phyloP scores from a whole-genome alignment of 2,329 filamentous ascomycete genomes.

The Drechslerella dactyloides region DNA sequence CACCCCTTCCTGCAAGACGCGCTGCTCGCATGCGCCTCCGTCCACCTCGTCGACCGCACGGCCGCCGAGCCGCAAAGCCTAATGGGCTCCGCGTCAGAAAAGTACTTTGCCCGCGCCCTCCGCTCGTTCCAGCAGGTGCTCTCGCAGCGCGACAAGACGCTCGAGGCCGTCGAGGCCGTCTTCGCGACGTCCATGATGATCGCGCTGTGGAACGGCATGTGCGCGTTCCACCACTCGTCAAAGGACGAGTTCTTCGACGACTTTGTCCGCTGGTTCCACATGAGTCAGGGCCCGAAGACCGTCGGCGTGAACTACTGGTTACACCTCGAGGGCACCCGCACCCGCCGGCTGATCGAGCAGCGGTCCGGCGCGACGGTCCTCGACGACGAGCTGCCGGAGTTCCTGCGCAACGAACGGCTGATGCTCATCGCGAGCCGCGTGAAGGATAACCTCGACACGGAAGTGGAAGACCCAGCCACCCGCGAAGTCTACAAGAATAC shows the following conservation, averaged over 20 bases:
- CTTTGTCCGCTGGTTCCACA: slow-evolving; percentile 41
- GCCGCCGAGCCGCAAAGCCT: slow-evolving; percentile 27
- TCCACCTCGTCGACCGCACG: slow-evolving; percentile 40
- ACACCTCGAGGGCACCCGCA: slow-evolving; percentile 24
- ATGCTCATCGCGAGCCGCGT: slow-evolving; percentile 42
- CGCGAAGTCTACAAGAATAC: slow-evolving; percentile 31
- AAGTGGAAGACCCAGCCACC: slow-evolving; percentile 23
- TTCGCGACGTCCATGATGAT: slow-evolving; percentile 48
- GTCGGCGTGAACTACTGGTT: slow-evolving; percentile 39
- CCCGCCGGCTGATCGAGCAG: slow-evolving; percentile 28
- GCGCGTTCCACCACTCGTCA: slow-evolving; percentile 43
- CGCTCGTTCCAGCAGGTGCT: slow-evolving; percentile 36
- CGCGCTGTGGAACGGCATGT: slow-evolving; percentile 48
- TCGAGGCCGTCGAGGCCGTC: slow-evolving; percentile 28
- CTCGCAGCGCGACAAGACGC: slow-evolving; percentile 18
- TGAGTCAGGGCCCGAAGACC: slow-evolving; percentile 44
- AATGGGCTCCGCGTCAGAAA: slow-evolving; percentile 20
- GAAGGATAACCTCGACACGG: slow-evolving; percentile 29
- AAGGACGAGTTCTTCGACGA: slow-evolving; percentile 48
- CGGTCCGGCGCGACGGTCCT: slow-evolving; percentile 41
- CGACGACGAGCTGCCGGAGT: slow-evolving; percentile 38
- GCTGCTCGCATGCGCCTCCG: slow-evolving; percentile 36
- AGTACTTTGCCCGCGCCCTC: slow-evolving; percentile 39
- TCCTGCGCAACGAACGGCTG: slow-evolving; percentile 31
- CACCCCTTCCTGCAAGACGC: slow-evolving; percentile 42